Percentiles rank a stretch among this genome's conserved stretches.
These are phyloP conservation scores for Emydomyces testavorans DNA, from an alignment of 2,329 filamentous ascomycete genomes.

Conservation along the genomic window DNA sequence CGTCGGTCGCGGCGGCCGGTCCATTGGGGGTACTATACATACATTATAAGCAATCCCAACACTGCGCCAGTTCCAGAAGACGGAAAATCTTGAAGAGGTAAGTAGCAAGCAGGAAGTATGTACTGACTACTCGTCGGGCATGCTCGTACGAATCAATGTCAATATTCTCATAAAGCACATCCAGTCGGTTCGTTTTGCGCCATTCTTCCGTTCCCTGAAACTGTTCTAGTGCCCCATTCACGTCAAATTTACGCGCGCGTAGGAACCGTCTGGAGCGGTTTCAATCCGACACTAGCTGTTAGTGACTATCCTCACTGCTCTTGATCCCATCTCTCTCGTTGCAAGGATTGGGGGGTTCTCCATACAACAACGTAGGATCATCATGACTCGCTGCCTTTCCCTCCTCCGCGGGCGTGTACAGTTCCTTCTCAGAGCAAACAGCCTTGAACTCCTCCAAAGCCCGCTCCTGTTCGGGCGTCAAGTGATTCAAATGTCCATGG, in stretches of 20 bases:
- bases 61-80: neutral
- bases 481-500: slow-evolving; percentile 64
- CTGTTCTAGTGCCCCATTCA: slow-evolving; percentile 66
- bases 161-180: slow-evolving; percentile 73
- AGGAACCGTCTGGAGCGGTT: slow-evolving; percentile 70
- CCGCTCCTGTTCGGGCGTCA: slow-evolving; percentile 56
- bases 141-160: slow-evolving; percentile 74
- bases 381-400: slow-evolving; percentile 34
- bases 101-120: too few relatives aligned
- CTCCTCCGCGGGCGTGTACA: slow-evolving; percentile 31
- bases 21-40: slow-evolving; percentile 75
- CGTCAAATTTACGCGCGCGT: slow-evolving; percentile 69
- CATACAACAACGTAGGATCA: slow-evolving; percentile 38
- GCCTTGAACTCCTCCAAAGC: slow-evolving; percentile 62
- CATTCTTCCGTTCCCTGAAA: slow-evolving; percentile 84
- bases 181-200: slow-evolving; percentile 66
- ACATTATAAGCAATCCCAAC: neutral
- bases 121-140: slow-evolving; percentile 56
- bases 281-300: too few relatives aligned
- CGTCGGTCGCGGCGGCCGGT: slow-evolving; percentile 80
- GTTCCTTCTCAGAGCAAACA: slow-evolving; percentile 52
- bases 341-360: slow-evolving; percentile 5
- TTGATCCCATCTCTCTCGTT: neutral
- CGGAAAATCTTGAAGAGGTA: too few relatives aligned
- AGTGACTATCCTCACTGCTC: neutral